Conservation (phyloP, 1,284 basidiomycete species). For the Mycena citricolor region DNA sequence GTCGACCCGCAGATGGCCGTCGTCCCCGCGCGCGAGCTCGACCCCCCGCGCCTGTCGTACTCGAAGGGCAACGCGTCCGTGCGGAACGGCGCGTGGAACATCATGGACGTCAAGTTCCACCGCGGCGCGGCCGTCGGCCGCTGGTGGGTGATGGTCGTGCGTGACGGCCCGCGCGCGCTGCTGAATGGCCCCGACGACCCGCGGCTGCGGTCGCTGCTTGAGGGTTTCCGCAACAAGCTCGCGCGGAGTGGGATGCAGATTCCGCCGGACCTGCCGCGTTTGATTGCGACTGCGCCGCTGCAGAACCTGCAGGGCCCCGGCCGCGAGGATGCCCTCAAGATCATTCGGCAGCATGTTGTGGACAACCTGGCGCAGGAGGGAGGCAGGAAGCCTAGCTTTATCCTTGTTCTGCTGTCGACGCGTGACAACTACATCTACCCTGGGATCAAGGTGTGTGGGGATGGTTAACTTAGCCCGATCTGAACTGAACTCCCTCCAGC, state of each 20-base stretch:
- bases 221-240: slow-evolving; percentile 53
- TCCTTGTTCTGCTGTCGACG: slow-evolving; percentile 63
- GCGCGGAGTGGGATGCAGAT: slow-evolving; percentile 52
- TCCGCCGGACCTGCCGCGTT: slow-evolving; percentile 33
- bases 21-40: slow-evolving; percentile 62
- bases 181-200: slow-evolving; percentile 44
- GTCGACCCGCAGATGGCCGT: slow-evolving; percentile 57
- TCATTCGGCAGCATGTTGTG: slow-evolving; percentile 42
- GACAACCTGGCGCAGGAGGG: slow-evolving; percentile 26
- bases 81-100: slow-evolving; percentile 68
- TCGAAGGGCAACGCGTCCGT: slow-evolving; percentile 42
- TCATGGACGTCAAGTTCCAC: slow-evolving; percentile 65
- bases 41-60: slow-evolving; percentile 57
- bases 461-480: background rate
- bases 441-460: slow-evolving; percentile 55
- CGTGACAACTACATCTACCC: slow-evolving; percentile 72
- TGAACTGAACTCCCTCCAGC: slow-evolving; percentile 29
- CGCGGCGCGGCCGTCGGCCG: slow-evolving; percentile 43
- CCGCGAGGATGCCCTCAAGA: slow-evolving; percentile 40
- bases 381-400: slow-evolving; percentile 48
- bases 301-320: slow-evolving; percentile 39
- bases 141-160: slow-evolving; percentile 63
- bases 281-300: slow-evolving; percentile 34
- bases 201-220: slow-evolving; percentile 39
- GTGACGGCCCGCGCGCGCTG: slow-evolving; percentile 43